These are phyloP conservation scores for Penicillium sp. DNA, from an alignment of 2,329 filamentous ascomycete species.

Conservation along the genomic window DNA sequence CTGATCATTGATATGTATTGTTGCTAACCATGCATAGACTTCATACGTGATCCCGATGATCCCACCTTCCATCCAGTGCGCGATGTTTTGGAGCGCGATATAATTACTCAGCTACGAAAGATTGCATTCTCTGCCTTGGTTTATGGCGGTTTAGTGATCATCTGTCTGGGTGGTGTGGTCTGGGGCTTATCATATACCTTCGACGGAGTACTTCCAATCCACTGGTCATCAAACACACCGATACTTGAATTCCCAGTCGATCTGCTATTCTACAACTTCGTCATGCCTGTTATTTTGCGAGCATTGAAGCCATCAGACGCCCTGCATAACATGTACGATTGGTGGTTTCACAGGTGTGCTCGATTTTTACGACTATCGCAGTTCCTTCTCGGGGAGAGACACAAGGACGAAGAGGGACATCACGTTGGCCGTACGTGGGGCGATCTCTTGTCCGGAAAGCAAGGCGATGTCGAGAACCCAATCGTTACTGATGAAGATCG, in stretches of 20 bases:
- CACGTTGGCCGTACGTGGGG: slow-evolving; percentile 60
- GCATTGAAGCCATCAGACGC: slow-evolving; percentile 82
- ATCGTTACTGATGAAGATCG: slow-evolving; percentile 31
- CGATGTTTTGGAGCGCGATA: slow-evolving; percentile 88
- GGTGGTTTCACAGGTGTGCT: slow-evolving; percentile 93
- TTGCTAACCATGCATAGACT: slow-evolving; percentile 55
- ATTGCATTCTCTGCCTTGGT: slow-evolving; percentile 95
- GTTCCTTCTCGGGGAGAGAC: slow-evolving; percentile 86
- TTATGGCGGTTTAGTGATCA: slow-evolving; percentile 85
- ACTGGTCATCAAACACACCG: slow-evolving; percentile 89
- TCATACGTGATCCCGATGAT: slow-evolving; percentile 96
- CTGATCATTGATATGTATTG: neutral
- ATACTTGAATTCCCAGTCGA: slow-evolving; percentile 93
- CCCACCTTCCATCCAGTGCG: slow-evolving; percentile 97
- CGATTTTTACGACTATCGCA: slow-evolving; percentile 75
- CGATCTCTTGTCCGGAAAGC: slow-evolving; percentile 30
- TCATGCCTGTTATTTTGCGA: slow-evolving; percentile 82
- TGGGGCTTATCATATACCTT: slow-evolving; percentile 75
- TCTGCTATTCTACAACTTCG: slow-evolving; percentile 91
- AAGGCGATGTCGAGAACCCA: slow-evolving; percentile 35
- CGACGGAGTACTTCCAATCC: slow-evolving; percentile 75
- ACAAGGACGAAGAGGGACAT: slow-evolving; percentile 74
- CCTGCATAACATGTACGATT: slow-evolving; percentile 80
- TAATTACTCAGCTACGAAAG: slow-evolving; percentile 89
- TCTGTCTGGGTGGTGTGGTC: slow-evolving; percentile 92